phyloP scores from a whole-genome alignment of 768 basidiomycete species.

The Suillus paluster region DNA sequence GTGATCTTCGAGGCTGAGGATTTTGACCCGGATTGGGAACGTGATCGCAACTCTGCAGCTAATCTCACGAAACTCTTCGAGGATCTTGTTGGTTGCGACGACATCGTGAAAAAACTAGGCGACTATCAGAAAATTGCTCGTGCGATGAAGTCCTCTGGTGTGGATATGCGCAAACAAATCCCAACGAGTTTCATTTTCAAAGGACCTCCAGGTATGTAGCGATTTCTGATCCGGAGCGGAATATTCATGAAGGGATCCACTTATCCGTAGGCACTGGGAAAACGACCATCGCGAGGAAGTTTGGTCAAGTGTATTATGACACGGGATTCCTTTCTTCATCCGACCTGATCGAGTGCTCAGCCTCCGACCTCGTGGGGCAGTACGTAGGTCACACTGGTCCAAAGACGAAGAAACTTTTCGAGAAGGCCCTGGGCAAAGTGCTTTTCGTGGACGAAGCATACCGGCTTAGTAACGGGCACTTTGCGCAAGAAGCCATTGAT shows the following conservation, averaged over 20 bases:
- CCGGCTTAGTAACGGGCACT: conserved; percentile 60
- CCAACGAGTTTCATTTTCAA: conserved; percentile 74
- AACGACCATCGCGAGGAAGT: conserved; percentile 63
- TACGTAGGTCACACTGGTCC: conserved; percentile 77
- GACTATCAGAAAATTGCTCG: conserved; percentile 56
- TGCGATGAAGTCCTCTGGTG: conserved; percentile 43
- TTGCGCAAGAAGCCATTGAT: conserved; percentile 74
- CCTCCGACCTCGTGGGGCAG: conserved; percentile 69
- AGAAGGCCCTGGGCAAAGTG: conserved; percentile 68
- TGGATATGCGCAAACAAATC: conserved; percentile 53
- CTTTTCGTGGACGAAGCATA: conserved; percentile 79
- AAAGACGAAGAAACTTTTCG: conserved; percentile 61
- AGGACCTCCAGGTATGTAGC: conserved; percentile 63
- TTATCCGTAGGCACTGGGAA: conserved; percentile 59
- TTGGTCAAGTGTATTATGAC: conserved; percentile 65
- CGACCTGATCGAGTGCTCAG: conserved; percentile 71
- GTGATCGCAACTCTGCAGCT: conserved; percentile 47
- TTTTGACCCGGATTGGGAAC: conserved; percentile 66
- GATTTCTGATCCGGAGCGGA: neutral
- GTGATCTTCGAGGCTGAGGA: conserved; percentile 49
- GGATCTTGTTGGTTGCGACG: conserved; percentile 64
- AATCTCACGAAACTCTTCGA: conserved; percentile 63
- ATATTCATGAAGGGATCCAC: neutral
- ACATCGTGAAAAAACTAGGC: conserved; percentile 52
- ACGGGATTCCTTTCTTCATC: conserved; percentile 57